Base-by-base conservation (phyloP, 2,329 filamentous ascomycete species). In the Raffaelea arxii region DNA sequence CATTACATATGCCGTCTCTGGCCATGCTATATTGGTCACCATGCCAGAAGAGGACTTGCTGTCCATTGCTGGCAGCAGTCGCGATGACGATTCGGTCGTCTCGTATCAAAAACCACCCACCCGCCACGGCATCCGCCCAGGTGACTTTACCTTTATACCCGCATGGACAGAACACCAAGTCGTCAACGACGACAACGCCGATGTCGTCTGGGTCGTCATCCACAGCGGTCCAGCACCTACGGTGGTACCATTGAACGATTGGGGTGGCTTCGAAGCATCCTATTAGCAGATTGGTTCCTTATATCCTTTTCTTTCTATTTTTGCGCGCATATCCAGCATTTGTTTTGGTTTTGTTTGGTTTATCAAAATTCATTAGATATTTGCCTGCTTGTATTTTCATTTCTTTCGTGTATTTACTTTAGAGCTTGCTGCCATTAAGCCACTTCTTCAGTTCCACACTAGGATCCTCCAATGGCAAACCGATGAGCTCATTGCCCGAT, bases 151-250 rank as follows among this genome's bases (percentile, higher is more conserved):
- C 3, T 70, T 85, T 46, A 74, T 87, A 12, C 83, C 83, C 1
- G 75, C 81, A 0, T 85, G 74, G 70, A 77, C 78, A 0, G 82
- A 87, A 59, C 81, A 87, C 62, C 81, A 86, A 59, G 73, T 82
- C 46, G 66, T 80, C 19, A 87, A 87, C 55, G 75, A 84, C 32
- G 76, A 80, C 38, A 60, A 59, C 18, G 35, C 24, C 2, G 71
- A 75, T 25, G 77, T 82, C 2, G 72, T 78, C 32, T 84, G 81
- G 78, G 72, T 84, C 11, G 72, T 86, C 39, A 77, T 79, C 5
- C 71, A 81, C 21, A 78, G 74, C 53, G 82, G 81, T 1, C 59
- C 72, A 3, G 67, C 69, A 46, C 81, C 82, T 0, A 69, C 78
- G 2, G 78, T 82, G 6, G 77, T 78, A 23, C 78, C 81, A 55